Conservation (phyloP, 345 rosid genomes). For the Microthlaspi erraticum region DNA sequence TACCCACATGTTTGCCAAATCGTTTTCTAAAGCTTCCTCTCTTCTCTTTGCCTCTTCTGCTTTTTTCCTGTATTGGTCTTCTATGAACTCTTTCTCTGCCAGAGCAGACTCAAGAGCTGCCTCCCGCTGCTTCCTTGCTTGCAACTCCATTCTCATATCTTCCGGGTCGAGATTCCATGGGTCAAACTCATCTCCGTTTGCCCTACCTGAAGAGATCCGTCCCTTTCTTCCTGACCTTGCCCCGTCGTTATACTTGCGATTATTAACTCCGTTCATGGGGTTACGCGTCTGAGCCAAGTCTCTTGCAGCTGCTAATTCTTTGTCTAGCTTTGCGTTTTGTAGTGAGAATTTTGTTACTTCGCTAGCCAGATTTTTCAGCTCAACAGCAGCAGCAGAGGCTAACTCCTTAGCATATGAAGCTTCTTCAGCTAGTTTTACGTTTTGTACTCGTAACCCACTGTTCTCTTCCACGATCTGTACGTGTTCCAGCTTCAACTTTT, state of each 20-base stretch:
- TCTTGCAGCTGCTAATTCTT: slow-evolving; percentile 73
- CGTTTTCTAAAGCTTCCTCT: slow-evolving; percentile 95
- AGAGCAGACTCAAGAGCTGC: slow-evolving; percentile 84
- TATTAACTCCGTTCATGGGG: slow-evolving; percentile 62
- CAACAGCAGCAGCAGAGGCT: slow-evolving; percentile 99
- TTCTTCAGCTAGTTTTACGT: slow-evolving; percentile 92
- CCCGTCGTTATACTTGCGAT: slow-evolving; percentile 71
- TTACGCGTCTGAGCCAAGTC: slow-evolving; percentile 73
- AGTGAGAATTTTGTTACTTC: slow-evolving; percentile 91
- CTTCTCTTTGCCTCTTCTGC: slow-evolving; percentile 85
- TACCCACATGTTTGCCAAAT: slow-evolving; percentile 99
- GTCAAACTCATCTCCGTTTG: slow-evolving; percentile 73
- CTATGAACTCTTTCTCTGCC: slow-evolving; percentile 82
- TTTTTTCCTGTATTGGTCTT: slow-evolving; percentile 81
- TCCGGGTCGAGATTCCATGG: slow-evolving; percentile 83
- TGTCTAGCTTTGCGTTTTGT: slow-evolving; percentile 82
- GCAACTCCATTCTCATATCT: slow-evolving; percentile 84
- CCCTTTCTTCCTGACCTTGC: slow-evolving; percentile 75
- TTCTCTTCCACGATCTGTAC: slow-evolving; percentile 89
- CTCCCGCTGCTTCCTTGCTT: slow-evolving; percentile 88
- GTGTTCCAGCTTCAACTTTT: slow-evolving; percentile 78
- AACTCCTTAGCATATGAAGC: slow-evolving; percentile 96
- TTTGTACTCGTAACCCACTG: slow-evolving; percentile 83
- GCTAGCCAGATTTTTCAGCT: slow-evolving; percentile 89
- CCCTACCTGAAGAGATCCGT: slow-evolving; percentile 64